A percentile compares a stretch with the other conserved stretches of the same genome.
These are phyloP conservation scores for Pythium chondricola DNA, from an alignment of 352 stramenopile genomes.

Conservation along the genomic window DNA sequence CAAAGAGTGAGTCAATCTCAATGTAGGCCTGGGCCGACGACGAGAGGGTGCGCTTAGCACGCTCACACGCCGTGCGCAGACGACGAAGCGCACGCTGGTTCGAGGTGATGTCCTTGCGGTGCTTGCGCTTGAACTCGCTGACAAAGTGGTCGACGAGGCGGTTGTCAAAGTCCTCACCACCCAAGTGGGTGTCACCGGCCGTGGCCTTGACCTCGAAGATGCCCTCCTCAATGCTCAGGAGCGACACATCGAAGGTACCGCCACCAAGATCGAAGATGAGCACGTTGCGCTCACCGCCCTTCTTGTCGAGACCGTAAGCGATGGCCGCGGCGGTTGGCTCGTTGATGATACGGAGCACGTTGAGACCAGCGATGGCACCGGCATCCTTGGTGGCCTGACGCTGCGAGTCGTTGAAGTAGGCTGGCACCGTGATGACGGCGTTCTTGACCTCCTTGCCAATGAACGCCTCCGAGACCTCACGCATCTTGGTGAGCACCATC, in stretches of 20 bases:
- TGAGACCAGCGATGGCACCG: slow-evolving; percentile 12
- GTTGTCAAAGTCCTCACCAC: too few relatives aligned
- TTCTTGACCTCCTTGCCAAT: slow-evolving; percentile 18
- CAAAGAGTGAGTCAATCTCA: too few relatives aligned
- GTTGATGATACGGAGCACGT: slow-evolving; percentile 74
- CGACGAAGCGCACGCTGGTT: too few relatives aligned
- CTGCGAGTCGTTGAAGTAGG: slow-evolving; percentile 17
- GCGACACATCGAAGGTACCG: too few relatives aligned
- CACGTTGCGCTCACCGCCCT: slow-evolving; percentile 90
- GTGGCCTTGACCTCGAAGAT: slow-evolving; percentile 96
- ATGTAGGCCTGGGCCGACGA: too few relatives aligned
- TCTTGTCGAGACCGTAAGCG: slow-evolving; percentile 94
- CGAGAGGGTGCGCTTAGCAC: too few relatives aligned
- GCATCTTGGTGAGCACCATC: slow-evolving; percentile 49
- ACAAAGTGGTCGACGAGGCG: slow-evolving; percentile 89
- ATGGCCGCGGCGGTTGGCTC: slow-evolving; percentile 91
- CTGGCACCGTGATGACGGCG: slow-evolving; percentile 12
- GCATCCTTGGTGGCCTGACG: slow-evolving; percentile 14
- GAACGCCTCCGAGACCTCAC: slow-evolving; percentile 26
- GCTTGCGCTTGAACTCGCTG: slow-evolving; percentile 87
- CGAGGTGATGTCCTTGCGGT: too few relatives aligned
- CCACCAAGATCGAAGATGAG: slow-evolving; percentile 96
- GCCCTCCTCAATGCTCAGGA: slow-evolving; percentile 92
- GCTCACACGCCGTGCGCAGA: too few relatives aligned
- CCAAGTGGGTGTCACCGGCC: slow-evolving; percentile 89